Evolutionary conservation across 2,329 filamentous ascomycete genomes (phyloP).

Genomic region (Penicillium sp.): DNA sequence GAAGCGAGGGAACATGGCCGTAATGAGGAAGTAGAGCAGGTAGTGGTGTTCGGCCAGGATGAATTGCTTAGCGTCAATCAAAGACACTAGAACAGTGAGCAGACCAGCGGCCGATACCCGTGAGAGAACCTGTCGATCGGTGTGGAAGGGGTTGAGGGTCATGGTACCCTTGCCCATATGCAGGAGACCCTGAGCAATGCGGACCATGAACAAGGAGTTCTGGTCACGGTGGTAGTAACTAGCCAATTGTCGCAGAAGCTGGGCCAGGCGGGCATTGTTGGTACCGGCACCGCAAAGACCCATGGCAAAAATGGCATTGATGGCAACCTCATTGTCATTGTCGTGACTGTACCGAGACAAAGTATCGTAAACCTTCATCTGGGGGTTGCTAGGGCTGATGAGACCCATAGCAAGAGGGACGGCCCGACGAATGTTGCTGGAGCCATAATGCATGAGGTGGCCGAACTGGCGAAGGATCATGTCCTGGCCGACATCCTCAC

Average conservation of each 20-base stretch:
- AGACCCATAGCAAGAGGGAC: slow-evolving; percentile 96
- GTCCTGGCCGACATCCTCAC: slow-evolving; percentile 96
- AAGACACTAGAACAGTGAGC: slow-evolving; percentile 84
- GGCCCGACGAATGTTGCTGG: slow-evolving; percentile 94
- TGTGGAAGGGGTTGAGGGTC: slow-evolving; percentile 98
- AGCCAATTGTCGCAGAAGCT: slow-evolving; percentile 90
- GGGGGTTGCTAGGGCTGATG: slow-evolving; percentile 95
- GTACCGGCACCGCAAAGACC: slow-evolving; percentile 94
- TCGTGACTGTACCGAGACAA: slow-evolving; percentile 97
- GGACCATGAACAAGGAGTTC: slow-evolving; percentile 97
- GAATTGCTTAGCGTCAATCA: slow-evolving; percentile 94
- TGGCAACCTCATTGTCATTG: slow-evolving; percentile 96
- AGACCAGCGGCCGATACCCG: slow-evolving; percentile 88
- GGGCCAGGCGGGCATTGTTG: slow-evolving; percentile 95
- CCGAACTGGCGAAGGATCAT: slow-evolving; percentile 98
- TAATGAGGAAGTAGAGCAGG: slow-evolving; percentile 95
- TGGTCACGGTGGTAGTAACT: slow-evolving; percentile 98
- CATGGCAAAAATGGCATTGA: slow-evolving; percentile 99
- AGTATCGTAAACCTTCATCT: slow-evolving; percentile 99
- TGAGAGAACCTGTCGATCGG: slow-evolving; percentile 93
- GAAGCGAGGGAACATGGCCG: slow-evolving; percentile 96
- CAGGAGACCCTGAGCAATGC: slow-evolving; percentile 93
- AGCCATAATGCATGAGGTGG: slow-evolving; percentile 98
- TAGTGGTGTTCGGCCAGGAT: slow-evolving; percentile 79
- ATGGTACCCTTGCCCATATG: slow-evolving; percentile 99